A percentile compares a stretch with the other conserved stretches of the same genome.
phyloP scores from a whole-genome alignment of 345 rosid species.

The Bruguiera sexangula region DNA sequence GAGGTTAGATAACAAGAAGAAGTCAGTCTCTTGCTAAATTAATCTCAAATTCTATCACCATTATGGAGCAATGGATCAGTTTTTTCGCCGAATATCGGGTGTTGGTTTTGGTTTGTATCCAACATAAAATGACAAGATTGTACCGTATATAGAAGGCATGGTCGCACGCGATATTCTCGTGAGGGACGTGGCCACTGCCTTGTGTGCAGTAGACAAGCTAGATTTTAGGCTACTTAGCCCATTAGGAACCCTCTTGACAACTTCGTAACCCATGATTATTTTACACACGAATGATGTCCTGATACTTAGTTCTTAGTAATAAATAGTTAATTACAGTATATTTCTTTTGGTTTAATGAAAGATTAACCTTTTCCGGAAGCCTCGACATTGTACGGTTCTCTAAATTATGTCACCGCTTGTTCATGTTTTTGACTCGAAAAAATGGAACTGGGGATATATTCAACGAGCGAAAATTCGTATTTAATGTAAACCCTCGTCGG shows the following conservation, averaged over 20 bases:
- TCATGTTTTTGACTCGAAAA: not conserved
- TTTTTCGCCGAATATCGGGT: not conserved
- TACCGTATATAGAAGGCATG: not conserved
- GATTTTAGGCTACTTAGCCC: not conserved
- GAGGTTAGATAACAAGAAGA: not conserved
- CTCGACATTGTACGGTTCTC: not conserved
- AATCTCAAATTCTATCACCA: slow-evolving; percentile 5
- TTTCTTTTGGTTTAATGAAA: not conserved
- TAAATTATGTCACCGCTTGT: not conserved
- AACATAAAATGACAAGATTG: not conserved
- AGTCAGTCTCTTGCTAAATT: slow-evolving; percentile 15
- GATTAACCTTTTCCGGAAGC: not conserved
- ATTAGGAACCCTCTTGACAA: not conserved
- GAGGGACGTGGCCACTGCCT: not conserved
- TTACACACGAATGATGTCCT: no score
- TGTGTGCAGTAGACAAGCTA: not conserved
- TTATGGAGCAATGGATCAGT: not conserved
- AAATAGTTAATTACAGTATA: not conserved
- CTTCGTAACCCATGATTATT: not conserved
- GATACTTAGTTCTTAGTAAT: not conserved
- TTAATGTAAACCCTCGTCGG: not conserved
- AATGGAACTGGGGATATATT: not conserved
- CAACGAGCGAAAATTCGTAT: not conserved
- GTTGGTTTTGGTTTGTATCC: not conserved
- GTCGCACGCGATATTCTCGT: not conserved